A percentile compares a stretch with the other conserved stretches of the same genome.
phyloP scores from a whole-genome alignment of 1,284 basidiomycete species.

The Schizophyllum amplum region DNA sequence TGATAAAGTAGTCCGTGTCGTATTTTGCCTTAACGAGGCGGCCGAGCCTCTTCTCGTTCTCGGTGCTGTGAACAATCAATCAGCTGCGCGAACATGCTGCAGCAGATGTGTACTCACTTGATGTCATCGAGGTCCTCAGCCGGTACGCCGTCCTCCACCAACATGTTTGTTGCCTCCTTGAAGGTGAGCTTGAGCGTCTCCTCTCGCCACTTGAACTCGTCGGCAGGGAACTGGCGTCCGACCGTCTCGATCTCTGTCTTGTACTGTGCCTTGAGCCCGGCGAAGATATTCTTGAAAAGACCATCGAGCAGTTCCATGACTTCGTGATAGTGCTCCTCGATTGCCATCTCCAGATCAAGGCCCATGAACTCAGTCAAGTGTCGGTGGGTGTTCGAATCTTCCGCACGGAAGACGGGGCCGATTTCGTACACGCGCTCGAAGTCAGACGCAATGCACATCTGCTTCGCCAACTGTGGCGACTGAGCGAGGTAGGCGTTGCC shows the following conservation, averaged over 20 bases:
- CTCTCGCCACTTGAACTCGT: conserved; percentile 85
- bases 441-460: conserved; percentile 99
- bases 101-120: conserved; percentile 42
- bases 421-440: conserved; percentile 99
- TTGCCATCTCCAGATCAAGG: conserved; percentile 98
- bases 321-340: conserved; percentile 98
- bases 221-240: conserved; percentile 83
- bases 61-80: conserved; percentile 48
- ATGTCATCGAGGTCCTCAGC: conserved; percentile 79
- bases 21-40: conserved; percentile 87
- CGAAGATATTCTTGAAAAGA: conserved; percentile 81
- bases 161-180: conserved; percentile 80
- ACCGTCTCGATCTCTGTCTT: conserved; percentile 77
- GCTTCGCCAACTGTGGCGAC: conserved; percentile 95
- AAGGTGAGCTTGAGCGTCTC: conserved; percentile 81
- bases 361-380: conserved; percentile 99
- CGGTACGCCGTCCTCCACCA: conserved; percentile 78
- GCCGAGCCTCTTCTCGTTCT: conserved; percentile 90
- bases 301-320: conserved; percentile 83
- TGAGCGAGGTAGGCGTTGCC: conserved; percentile 92
- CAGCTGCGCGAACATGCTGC: background rate
- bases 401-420: conserved; percentile 95
- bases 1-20: conserved; percentile 95
- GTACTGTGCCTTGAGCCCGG: conserved; percentile 71
- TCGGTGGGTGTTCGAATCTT: conserved; percentile 94